Base-by-base conservation (phyloP, 2,329 filamentous ascomycete species). In the Verticillium dahliae region DNA sequence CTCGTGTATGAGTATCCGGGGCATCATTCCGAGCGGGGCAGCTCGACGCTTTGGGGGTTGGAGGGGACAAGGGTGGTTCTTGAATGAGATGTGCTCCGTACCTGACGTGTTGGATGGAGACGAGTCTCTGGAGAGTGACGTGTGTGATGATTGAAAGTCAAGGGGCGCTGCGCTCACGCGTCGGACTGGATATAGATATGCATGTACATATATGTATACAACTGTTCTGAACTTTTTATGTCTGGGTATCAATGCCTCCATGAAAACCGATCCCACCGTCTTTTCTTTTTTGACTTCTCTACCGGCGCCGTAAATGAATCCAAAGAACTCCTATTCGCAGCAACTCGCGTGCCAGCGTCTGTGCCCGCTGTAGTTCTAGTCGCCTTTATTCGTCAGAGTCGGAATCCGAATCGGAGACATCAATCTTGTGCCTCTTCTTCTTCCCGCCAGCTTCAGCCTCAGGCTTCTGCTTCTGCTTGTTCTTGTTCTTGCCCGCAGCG, bases 401-500 rank as follows among this genome's bases (percentile, higher is more conserved):
- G 33, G 61, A 62, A 57, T 73, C 71, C 4, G 72, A 74, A 4
- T 59, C 58, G 13, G 56, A 41, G 10, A 33, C 41, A 68, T 72
- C 68, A 62, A 65, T 68, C 66, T 69, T 66, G 34, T 65, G 65
- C 27, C 68, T 68, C 38, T 66, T 67, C 34, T 67, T 63, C 27
- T 67, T 67, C 18, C 67, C 73, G 57, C 73, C 72, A 45, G 70
- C 71, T n/a, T 63, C 70, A 55, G 69, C 61, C 45, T 52, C 18
- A 6, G 45, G 45, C 45, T 52, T 52, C 68, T 71, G 68, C 63
- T 65, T 67, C 39, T 41, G 45, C 7, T 11, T n/a, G 68, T 68
- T 71, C 69, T 68, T 71, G 69, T 69, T 73, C 69, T 69, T 72
- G 64, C 64, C 67, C 54, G 61, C 65, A 14, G 67, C 67, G 27